These are phyloP conservation scores for Acacia pycnantha DNA, from an alignment of 331 rosid species.

Conservation along the genomic window DNA sequence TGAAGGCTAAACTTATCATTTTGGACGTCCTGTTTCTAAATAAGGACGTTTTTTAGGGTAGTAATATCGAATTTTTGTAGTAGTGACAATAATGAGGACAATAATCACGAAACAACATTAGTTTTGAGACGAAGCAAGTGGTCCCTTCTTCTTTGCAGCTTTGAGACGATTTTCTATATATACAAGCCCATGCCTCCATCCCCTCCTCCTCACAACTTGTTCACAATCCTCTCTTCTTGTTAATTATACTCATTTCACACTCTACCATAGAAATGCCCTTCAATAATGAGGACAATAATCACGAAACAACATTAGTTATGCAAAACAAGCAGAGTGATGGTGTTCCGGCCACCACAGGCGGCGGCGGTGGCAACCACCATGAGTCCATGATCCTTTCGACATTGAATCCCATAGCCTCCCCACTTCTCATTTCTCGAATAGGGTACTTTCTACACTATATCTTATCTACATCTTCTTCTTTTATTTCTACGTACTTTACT, in stretches of 20 bases:
- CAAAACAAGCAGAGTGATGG: not conserved
- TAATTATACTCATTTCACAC: not conserved
- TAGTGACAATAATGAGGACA: too few relatives aligned
- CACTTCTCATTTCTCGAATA: slow-evolving; percentile 28
- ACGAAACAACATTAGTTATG: not conserved
- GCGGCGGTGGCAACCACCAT: not conserved
- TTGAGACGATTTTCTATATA: not conserved
- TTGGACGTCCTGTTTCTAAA: not conserved
- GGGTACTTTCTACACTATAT: not conserved
- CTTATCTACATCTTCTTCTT: not conserved
- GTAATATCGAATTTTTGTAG: too few relatives aligned
- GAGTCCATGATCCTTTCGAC: slow-evolving; percentile 73
- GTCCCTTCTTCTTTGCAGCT: not conserved
- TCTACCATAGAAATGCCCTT: not conserved
- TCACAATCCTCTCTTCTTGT: not conserved
- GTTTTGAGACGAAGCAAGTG: too few relatives aligned
- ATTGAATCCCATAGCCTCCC: slow-evolving; percentile 37
- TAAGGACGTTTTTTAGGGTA: too few relatives aligned
- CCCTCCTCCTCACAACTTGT: not conserved
- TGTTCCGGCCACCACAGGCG: not conserved
- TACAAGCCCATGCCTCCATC: not conserved
- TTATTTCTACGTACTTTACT: not conserved
- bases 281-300: not conserved
- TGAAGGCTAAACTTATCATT: too few relatives aligned
- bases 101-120: too few relatives aligned